These are phyloP conservation scores for Camelina sativa DNA, from an alignment of 345 rosid genomes.

Conservation along the genomic window DNA sequence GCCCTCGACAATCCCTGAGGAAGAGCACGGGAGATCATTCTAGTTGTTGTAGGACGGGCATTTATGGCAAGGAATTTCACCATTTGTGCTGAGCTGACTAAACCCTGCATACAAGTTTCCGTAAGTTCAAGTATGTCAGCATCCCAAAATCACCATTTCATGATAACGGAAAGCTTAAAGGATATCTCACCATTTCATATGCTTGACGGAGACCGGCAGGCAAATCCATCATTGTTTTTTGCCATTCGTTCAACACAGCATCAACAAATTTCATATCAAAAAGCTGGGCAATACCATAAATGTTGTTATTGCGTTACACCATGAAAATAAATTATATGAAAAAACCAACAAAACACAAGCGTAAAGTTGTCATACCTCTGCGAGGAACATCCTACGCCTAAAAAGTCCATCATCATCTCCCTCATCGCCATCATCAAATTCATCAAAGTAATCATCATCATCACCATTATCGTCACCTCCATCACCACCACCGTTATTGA, in stretches of 20 bases:
- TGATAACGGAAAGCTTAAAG: slow-evolving; percentile 21
- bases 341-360: slow-evolving; percentile 11
- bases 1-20: slow-evolving; percentile 88
- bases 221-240: slow-evolving; percentile 88
- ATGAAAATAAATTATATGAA: slow-evolving; percentile 6
- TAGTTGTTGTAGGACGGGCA: slow-evolving; percentile 90
- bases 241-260: slow-evolving; percentile 97
- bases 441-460: slow-evolving; percentile 93
- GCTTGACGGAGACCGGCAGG: slow-evolving; percentile 99
- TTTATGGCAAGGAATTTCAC: slow-evolving; percentile 85
- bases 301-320: slow-evolving; percentile 15
- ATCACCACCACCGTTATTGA: slow-evolving; percentile 89
- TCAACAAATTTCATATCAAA: slow-evolving; percentile 91
- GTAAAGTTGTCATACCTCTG: slow-evolving; percentile 63
- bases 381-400: slow-evolving; percentile 75
- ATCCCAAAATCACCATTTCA: slow-evolving; percentile 4
- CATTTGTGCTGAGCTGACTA: slow-evolving; percentile 98
- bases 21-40: slow-evolving; percentile 83
- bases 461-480: slow-evolving; percentile 97
- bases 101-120: slow-evolving; percentile 65
- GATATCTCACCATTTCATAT: slow-evolving; percentile 75
- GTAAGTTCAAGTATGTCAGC: slow-evolving; percentile 35
- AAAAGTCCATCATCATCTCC: slow-evolving; percentile 94
- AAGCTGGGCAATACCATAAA: slow-evolving; percentile 57
- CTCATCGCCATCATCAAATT: slow-evolving; percentile 86